phyloP scores from a whole-genome alignment of 73 alveolate genomes.

The Symbiodinium pilosum region DNA sequence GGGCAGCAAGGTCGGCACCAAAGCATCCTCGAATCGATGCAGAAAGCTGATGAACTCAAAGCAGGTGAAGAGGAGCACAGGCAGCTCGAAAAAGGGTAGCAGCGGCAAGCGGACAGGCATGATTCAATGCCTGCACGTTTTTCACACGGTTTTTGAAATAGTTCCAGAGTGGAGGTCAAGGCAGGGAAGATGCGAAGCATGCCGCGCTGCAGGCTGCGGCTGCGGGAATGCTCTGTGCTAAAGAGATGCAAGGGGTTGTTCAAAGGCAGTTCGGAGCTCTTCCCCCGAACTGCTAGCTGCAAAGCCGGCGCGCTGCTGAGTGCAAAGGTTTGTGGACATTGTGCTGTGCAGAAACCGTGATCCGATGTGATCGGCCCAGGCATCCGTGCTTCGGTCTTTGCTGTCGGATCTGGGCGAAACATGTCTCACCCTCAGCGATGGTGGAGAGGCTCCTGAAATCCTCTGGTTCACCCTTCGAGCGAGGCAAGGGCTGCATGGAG shows the following conservation, averaged over 20 bases:
- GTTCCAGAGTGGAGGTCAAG: background rate
- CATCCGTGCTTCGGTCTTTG: slow-evolving; percentile 37
- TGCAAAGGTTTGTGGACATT: too few species aligned
- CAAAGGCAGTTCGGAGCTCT: slow-evolving; percentile 32
- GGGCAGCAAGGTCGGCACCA: too few species aligned
- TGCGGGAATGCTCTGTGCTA: background rate
- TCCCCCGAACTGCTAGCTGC: slow-evolving; percentile 7
- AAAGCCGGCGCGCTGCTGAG: slow-evolving; percentile 16
- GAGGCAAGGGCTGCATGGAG: slow-evolving; percentile 53
- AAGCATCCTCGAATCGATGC: too few species aligned
- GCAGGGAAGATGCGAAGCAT: slow-evolving; percentile 28
- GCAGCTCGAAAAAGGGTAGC: background rate
- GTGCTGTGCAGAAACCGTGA: background rate
- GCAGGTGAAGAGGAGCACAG: background rate
- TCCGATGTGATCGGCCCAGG: background rate
- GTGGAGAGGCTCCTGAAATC: background rate
- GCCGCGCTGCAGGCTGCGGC: slow-evolving; percentile 13
- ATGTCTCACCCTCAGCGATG: background rate
- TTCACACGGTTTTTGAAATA: too few species aligned
- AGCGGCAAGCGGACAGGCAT: slow-evolving; percentile 1
- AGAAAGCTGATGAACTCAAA: too few species aligned
- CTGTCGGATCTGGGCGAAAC: slow-evolving; percentile 33
- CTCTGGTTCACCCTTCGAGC: background rate
- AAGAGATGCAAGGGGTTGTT: background rate
- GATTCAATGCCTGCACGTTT: too few species aligned